Conservation (phyloP, 768 basidiomycete species). For the Sporobolomyces pararoseus region DNA sequence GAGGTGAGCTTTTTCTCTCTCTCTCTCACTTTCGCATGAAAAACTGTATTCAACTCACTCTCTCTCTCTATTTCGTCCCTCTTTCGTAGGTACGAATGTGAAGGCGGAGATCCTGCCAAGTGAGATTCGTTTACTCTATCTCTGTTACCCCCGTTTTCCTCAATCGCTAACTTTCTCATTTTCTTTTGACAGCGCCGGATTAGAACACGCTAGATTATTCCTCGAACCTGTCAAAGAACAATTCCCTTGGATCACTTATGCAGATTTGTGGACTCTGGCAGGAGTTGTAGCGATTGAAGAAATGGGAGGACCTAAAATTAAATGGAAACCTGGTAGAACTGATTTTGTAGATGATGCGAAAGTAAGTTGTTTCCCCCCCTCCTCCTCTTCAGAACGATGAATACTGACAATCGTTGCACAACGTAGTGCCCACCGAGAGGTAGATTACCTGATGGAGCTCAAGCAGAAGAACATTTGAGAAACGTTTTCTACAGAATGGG, state of each 20-base stretch:
- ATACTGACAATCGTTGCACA: too few species aligned
- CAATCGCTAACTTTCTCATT: too few species aligned
- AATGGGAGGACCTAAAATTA: conserved; percentile 85
- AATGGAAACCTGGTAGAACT: conserved; percentile 89
- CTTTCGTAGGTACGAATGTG: conserved; percentile 26
- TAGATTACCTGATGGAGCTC: conserved; percentile 55
- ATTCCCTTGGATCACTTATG: conserved; percentile 76
- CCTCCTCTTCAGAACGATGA: background rate
- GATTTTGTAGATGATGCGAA: conserved; percentile 53
- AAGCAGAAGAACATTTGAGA: conserved; percentile 79
- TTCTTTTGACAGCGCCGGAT: conserved; percentile 61
- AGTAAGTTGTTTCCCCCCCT: background rate
- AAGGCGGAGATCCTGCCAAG: conserved; percentile 40
- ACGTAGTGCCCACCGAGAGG: conserved; percentile 40
- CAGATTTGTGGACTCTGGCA: conserved; percentile 61
- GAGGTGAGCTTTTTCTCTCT: conserved; percentile 47
- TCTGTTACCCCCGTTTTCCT: background rate
- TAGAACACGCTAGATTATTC: conserved; percentile 70
- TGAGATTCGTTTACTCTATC: background rate
- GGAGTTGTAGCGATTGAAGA: conserved; percentile 87
- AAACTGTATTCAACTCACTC: background rate
- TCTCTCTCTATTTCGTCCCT: too few species aligned
- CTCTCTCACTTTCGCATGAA: background rate
- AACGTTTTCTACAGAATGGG: conserved; percentile 82
- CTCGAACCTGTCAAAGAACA: conserved; percentile 80